Conservation (phyloP, 2,329 filamentous ascomycete genomes). For the Botrytis aclada region DNA sequence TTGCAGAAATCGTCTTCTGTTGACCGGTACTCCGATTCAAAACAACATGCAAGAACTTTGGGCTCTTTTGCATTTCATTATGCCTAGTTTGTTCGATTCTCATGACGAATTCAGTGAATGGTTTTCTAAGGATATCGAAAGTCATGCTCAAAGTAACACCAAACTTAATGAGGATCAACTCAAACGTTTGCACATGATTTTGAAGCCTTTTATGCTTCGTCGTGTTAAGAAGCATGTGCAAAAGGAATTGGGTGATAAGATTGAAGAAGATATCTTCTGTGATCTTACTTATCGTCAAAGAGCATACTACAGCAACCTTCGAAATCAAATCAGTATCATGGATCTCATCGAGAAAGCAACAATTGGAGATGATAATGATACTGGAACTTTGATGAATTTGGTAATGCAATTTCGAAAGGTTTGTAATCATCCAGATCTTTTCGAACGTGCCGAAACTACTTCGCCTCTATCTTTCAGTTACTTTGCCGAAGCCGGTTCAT, state of each 20-base stretch:
- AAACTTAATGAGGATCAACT: conserved; percentile 98
- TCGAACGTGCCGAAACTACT: conserved; percentile 87
- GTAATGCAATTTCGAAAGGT: conserved; percentile 99
- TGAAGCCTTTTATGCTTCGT: conserved; percentile 99
- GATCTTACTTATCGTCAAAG: conserved; percentile 94
- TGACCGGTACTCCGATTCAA: conserved; percentile 96
- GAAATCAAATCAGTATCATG: conserved; percentile 98
- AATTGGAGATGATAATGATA: conserved; percentile 89
- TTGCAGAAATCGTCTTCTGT: conserved; percentile 86
- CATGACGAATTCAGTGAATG: conserved; percentile 92
- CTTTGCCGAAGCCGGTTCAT: conserved; percentile 94
- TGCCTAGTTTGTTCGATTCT: conserved; percentile 97
- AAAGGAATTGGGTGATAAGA: conserved; percentile 98
- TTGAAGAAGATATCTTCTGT: conserved; percentile 94
- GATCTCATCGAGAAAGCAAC: conserved; percentile 97
- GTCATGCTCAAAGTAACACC: conserved; percentile 97
- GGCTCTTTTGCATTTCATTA: conserved; percentile 98
- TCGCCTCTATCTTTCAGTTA: conserved; percentile 81
- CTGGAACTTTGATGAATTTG: conserved; percentile 95
- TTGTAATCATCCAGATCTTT: conserved; percentile 96
- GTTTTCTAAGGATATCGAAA: conserved; percentile 96
- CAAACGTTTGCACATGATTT: conserved; percentile 94
- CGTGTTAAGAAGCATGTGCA: conserved; percentile 99
- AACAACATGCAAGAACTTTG: conserved; percentile 99
- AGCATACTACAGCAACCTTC: conserved; percentile 85